These are phyloP conservation scores for Lentinus brumalis DNA, from an alignment of 768 basidiomycete species.

Conservation along the genomic window DNA sequence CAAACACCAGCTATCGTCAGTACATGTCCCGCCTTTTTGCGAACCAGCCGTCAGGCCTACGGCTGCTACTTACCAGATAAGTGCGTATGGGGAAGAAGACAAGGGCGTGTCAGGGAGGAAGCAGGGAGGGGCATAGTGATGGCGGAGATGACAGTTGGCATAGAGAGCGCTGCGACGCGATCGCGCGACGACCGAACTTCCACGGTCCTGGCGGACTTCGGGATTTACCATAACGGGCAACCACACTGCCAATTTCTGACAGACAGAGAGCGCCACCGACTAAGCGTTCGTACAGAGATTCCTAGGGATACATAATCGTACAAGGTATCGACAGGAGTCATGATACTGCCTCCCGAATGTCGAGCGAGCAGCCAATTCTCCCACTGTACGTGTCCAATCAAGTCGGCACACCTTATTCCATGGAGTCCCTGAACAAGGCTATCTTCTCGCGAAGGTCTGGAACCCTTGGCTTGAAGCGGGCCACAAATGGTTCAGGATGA, in stretches of 20 bases:
- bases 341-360: no score
- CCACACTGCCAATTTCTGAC: not conserved
- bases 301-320: no score
- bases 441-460: slow-evolving; percentile 18
- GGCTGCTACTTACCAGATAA: no score
- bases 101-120: not conserved
- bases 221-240: not conserved
- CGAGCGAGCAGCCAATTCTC: no score
- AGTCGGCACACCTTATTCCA: not conserved
- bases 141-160: slow-evolving; percentile 7
- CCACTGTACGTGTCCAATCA: not conserved
- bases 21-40: no score
- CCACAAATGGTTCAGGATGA: slow-evolving; percentile 64
- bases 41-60: no score
- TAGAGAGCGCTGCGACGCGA: slow-evolving; percentile 1
- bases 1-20: no score
- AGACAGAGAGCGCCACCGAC: no score
- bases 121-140: not conserved
- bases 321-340: no score
- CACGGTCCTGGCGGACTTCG: not conserved
- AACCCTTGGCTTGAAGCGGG: slow-evolving; percentile 53
- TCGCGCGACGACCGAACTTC: not conserved
- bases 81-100: no score
- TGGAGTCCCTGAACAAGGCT: not conserved
- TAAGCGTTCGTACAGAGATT: no score